Evolutionary conservation across 1,284 basidiomycete genomes (phyloP).

Genomic region (Cutaneotrichosporon cutaneum): DNA sequence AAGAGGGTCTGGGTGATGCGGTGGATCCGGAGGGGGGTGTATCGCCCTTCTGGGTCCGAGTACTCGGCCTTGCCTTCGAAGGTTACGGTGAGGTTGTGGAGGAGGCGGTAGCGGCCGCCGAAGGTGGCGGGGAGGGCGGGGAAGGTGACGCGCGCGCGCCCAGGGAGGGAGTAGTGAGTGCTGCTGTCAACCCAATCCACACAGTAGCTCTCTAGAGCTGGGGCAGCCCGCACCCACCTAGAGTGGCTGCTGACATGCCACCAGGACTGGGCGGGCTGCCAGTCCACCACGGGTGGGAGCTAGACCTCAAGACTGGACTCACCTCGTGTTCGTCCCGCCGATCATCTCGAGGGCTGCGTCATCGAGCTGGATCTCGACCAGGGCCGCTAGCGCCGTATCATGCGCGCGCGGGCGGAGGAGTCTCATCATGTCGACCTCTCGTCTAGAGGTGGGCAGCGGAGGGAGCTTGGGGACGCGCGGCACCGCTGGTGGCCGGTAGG

Average conservation of each 20-base stretch:
- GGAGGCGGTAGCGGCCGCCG: constrained; percentile 13
- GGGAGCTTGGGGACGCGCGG: not conserved
- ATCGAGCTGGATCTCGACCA: constrained; percentile 1
- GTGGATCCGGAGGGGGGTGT: constrained; percentile 41
- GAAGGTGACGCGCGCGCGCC: constrained; percentile 23
- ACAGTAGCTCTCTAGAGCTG: no score
- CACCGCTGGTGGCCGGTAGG: not conserved
- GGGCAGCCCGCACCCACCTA: no score
- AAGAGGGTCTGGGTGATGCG: constrained; percentile 25
- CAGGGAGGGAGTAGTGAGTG: constrained; percentile 31
- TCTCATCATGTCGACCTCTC: no score
- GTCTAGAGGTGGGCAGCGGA: no score
- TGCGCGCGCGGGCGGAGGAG: not conserved
- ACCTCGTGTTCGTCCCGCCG: constrained; percentile 3
- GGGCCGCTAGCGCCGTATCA: not conserved
- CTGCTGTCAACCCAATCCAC: constrained; percentile 16
- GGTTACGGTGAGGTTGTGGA: constrained; percentile 30
- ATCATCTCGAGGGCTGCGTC: not conserved
- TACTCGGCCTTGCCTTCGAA: constrained; percentile 49
- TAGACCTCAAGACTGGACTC: not conserved
- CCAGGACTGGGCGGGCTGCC: no score
- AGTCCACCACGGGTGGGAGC: no score
- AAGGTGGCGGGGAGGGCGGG: constrained; percentile 8
- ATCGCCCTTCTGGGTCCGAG: constrained; percentile 45
- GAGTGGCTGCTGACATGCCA: no score